phyloP scores from a whole-genome alignment of 768 basidiomycete species.

The Suillus occidentalis region DNA sequence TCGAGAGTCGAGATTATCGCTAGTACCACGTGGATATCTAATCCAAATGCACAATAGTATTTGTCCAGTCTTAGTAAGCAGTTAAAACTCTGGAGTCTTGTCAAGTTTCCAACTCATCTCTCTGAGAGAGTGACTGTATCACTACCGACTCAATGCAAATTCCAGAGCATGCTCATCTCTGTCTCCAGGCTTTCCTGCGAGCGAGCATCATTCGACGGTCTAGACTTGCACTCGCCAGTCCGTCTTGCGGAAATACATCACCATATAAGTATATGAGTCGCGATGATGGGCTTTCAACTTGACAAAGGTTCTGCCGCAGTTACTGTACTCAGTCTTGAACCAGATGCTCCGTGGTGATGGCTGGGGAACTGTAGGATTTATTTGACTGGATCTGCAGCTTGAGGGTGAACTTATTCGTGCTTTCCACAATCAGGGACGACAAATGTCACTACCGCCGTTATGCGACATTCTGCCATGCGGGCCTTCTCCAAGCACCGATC shows the following conservation, averaged over 20 bases:
- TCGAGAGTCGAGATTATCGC: neutral
- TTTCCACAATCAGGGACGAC: neutral
- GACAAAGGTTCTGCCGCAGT: neutral
- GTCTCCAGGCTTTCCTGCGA: neutral
- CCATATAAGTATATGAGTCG: neutral
- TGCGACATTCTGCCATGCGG: neutral
- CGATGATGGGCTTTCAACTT: neutral
- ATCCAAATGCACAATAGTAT: neutral
- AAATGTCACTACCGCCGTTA: neutral
- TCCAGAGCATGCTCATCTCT: neutral
- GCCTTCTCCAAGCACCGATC: neutral
- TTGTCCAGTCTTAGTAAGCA: too few relatives aligned
- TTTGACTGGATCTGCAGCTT: neutral
- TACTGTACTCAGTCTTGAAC: neutral
- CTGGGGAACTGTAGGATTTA: neutral
- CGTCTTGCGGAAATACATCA: neutral
- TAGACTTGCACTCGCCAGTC: neutral
- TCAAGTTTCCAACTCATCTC: neutral
- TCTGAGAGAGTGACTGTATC: neutral
- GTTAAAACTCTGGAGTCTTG: too few relatives aligned
- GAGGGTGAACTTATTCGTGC: neutral
- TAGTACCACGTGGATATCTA: slow-evolving; percentile 1
- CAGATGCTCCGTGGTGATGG: neutral
- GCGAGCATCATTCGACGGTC: neutral
- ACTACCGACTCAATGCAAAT: neutral